These are phyloP conservation scores for Capsella bursapastoris DNA, from an alignment of 345 rosid species.

Conservation along the genomic window DNA sequence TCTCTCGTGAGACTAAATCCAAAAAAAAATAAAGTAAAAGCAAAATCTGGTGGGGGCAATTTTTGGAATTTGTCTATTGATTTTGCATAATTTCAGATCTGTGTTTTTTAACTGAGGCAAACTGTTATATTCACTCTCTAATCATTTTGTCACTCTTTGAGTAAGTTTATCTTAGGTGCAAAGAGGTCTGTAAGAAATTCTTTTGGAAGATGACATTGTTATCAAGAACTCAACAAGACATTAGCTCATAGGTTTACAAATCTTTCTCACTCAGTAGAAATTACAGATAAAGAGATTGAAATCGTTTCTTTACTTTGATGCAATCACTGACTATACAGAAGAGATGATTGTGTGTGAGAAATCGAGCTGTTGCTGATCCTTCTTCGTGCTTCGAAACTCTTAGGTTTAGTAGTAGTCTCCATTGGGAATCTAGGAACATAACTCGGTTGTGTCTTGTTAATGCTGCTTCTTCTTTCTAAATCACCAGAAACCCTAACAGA, in stretches of 20 bases:
- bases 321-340: conserved; percentile 50
- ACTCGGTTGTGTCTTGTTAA: conserved; percentile 35
- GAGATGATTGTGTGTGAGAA: conserved; percentile 48
- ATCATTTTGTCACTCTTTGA: conserved; percentile 11
- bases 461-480: conserved; percentile 29
- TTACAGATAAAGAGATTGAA: conserved; percentile 19
- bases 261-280: conserved; percentile 29
- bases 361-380: conserved; percentile 44
- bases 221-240: conserved; percentile 22
- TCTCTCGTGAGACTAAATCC: conserved; percentile 19
- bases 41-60: conserved; percentile 29
- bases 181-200: not conserved
- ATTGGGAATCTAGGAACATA: conserved; percentile 51
- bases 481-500: conserved; percentile 50
- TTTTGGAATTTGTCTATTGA: conserved; percentile 20
- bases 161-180: not conserved
- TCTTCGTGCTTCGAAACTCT: conserved; percentile 47
- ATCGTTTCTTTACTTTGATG: not conserved
- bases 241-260: conserved; percentile 19
- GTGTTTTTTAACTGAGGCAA: not conserved
- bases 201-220: conserved; percentile 25
- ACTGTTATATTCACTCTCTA: conserved; percentile 5
- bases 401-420: conserved; percentile 50
- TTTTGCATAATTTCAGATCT: conserved; percentile 34
- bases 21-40: not conserved